Percentiles rank a stretch among this genome's conserved stretches.
phyloP scores from a whole-genome alignment of 2,329 filamentous ascomycete genomes.

The Colletotrichum phormii region DNA sequence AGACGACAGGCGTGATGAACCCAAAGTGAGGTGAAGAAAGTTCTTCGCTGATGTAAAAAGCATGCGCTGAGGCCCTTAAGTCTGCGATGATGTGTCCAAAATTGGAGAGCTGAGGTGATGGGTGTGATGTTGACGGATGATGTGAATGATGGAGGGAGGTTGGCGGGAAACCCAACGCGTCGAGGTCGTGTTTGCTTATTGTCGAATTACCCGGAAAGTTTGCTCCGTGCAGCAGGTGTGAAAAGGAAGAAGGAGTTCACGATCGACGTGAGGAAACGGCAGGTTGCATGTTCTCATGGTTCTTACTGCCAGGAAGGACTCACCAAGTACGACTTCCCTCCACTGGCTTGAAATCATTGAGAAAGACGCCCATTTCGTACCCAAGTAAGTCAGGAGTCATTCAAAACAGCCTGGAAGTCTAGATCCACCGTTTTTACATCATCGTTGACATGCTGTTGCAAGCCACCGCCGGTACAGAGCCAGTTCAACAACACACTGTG shows the following conservation, averaged over 20 bases:
- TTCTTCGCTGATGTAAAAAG: slow-evolving; percentile 32
- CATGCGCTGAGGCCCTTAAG: slow-evolving; percentile 28
- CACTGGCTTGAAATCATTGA: background rate
- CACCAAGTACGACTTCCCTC: background rate
- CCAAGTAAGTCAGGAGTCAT: background rate
- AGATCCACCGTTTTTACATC: background rate
- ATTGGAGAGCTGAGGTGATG: slow-evolving; percentile 5
- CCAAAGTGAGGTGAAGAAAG: background rate
- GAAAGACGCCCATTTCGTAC: background rate
- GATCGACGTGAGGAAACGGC: background rate
- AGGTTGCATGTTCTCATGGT: background rate
- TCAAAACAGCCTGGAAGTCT: background rate
- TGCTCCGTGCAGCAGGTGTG: too few species aligned
- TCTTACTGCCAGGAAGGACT: background rate
- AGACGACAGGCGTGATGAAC: background rate
- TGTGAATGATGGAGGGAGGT: background rate
- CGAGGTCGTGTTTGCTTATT: background rate
- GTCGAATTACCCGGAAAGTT: background rate
- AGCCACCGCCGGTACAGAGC: background rate
- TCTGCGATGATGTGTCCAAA: slow-evolving; percentile 33
- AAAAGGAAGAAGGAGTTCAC: background rate
- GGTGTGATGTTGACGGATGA: slow-evolving; percentile 7
- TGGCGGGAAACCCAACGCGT: background rate
- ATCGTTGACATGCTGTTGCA: background rate
- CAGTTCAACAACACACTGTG: background rate